Base-by-base conservation (phyloP, 2,329 filamentous ascomycete species). In the Neonectria ditissima region DNA sequence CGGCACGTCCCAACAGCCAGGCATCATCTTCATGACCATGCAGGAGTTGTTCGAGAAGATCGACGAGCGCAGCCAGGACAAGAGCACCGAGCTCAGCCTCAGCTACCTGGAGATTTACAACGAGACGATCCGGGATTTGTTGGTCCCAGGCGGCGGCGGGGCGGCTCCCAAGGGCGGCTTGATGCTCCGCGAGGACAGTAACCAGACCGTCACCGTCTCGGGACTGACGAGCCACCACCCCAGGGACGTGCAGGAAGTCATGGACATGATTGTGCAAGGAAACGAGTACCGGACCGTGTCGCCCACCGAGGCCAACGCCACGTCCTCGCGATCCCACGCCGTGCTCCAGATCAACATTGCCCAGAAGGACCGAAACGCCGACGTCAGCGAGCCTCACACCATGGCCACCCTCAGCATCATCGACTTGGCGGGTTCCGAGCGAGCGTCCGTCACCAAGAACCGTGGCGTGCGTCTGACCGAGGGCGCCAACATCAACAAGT, bases 81-180 rank as follows among this genome's bases (percentile, higher is more conserved):
- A 97, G 80, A 85, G 89, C 28, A 96, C 94, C 4, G 96, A 98
- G 74, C 84, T 99, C 57, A 93, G 94, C 0, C 87, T 99, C 16
- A 97, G 94, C 0, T 99, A 98, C 75, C 86, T 99, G 39, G 96
- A 99, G 77, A 99, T 99, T 68, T 99, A 99, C 85, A 99, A 99
- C 77, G 96, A 99, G 82, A 97, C 94, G 0, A 99, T 99, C 73
- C 92, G 96, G 55, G 96, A 99, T 81, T 82, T 99, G 74, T 84
- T 99, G 45, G 91, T 96, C n/a, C 91, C 93, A 0, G 91, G 91
- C 24, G 92, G 91, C 39, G 92, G 90, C 79, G 96, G 94, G 80
- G 87, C 89, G 69, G 55, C 43, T 16, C 59, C 59, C 59, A 63
- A 63, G 50, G 60, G 60, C 16, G 92, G 93, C 3, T 80, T 99